Conservation (phyloP, 257 asterid genomes). For the Solanum etuberosum region DNA sequence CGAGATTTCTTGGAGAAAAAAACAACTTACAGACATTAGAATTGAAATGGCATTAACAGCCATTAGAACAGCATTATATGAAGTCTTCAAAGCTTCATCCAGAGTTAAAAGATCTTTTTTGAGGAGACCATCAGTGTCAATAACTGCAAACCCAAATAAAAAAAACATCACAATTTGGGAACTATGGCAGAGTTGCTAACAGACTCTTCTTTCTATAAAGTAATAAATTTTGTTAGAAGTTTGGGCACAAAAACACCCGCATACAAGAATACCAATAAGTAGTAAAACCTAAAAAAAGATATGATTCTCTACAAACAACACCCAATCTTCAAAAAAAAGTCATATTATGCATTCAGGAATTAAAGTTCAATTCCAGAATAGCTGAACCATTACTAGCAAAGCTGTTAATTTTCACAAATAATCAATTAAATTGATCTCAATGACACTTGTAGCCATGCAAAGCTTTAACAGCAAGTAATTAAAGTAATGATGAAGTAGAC, state of each 20-base stretch:
- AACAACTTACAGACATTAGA: constrained; percentile 56
- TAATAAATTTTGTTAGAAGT: not conserved
- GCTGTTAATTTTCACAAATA: not conserved
- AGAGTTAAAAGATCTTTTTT: constrained; percentile 81
- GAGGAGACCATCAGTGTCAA: constrained; percentile 83
- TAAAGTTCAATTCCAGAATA: not conserved
- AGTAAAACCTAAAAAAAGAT: not conserved
- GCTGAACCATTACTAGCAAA: not conserved
- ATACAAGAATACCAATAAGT: not conserved
- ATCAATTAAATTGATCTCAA: not conserved
- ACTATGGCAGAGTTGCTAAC: not conserved
- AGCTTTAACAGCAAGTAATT: not conserved
- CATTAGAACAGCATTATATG: constrained; percentile 79
- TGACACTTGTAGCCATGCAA: not conserved
- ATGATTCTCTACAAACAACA: not conserved
- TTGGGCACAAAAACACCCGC: not conserved
- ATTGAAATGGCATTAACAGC: constrained; percentile 73
- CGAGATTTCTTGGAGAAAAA: constrained; percentile 1
- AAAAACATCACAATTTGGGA: not conserved
- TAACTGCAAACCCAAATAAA: constrained; percentile 40
- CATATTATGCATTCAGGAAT: not conserved
- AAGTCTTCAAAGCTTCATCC: constrained; percentile 85
- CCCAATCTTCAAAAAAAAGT: not conserved
- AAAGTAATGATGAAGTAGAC: not conserved
- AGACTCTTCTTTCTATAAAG: not conserved